Conservation (phyloP, 208 protist genomes). For the Trypanosomatidae sp. region DNA sequence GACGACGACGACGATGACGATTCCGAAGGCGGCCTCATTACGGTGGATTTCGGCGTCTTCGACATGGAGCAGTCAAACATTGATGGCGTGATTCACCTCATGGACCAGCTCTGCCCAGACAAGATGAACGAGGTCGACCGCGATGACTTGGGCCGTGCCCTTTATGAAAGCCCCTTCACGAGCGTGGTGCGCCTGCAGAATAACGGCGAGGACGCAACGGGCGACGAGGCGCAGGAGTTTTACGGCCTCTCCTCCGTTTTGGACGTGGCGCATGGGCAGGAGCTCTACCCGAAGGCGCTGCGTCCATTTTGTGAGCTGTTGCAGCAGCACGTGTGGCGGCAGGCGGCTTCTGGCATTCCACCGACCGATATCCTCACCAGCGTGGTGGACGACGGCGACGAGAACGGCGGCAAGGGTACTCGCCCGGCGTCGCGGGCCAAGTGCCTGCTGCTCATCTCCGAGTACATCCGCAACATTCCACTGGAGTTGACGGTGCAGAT, state of each 20-base stretch:
- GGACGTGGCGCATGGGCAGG: constrained; percentile 51
- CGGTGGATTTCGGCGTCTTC: constrained; percentile 89
- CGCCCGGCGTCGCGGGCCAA: constrained; percentile 36
- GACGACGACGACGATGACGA: constrained; percentile 40
- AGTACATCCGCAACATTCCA: constrained; percentile 87
- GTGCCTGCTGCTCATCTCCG: constrained; percentile 69
- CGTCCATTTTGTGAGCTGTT: constrained; percentile 51
- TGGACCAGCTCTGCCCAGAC: constrained; percentile 84
- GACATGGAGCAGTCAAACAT: constrained; percentile 72
- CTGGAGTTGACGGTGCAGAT: constrained; percentile 82
- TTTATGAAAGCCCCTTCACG: constrained; percentile 67
- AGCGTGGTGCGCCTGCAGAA: constrained; percentile 69
- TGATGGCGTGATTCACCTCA: constrained; percentile 74
- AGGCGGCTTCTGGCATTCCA: constrained; percentile 53
- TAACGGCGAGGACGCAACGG: constrained; percentile 42
- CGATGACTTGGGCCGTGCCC: constrained; percentile 58
- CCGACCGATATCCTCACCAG: constrained; percentile 65
- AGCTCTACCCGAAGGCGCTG: constrained; percentile 38
- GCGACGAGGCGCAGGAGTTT: constrained; percentile 75
- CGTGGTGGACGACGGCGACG: constrained; percentile 22
- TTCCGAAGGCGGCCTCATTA: constrained; percentile 43
- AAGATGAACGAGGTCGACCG: constrained; percentile 88
- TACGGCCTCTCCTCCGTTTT: constrained; percentile 77
- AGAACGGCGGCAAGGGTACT: too few species aligned
- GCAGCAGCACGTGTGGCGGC: constrained; percentile 62